These are phyloP conservation scores for Protomyces inouyei DNA, from an alignment of 1,139 yeast species.

Conservation along the genomic window DNA sequence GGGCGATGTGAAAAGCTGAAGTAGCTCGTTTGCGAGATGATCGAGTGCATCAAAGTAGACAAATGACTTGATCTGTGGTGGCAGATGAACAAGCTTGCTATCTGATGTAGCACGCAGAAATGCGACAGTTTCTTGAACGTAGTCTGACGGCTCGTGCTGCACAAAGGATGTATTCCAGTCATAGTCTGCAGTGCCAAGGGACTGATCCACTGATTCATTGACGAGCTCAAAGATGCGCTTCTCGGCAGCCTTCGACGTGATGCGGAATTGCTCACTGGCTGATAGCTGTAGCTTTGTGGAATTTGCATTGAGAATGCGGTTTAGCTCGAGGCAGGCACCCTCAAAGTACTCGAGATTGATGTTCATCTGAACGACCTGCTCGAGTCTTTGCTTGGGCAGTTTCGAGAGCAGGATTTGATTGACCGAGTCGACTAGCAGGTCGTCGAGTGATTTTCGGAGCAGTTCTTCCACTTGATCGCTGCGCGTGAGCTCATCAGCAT, in stretches of 20 bases:
- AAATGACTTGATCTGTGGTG: slow-evolving; percentile 69
- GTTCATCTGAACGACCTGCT: slow-evolving; percentile 81
- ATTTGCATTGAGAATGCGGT: slow-evolving; percentile 43
- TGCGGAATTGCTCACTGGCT: slow-evolving; percentile 54
- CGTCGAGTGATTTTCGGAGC: slow-evolving; percentile 53
- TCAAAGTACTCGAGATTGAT: slow-evolving; percentile 84
- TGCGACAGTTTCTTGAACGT: slow-evolving; percentile 79
- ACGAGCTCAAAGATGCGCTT: slow-evolving; percentile 58
- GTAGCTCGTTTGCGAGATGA: slow-evolving; percentile 66
- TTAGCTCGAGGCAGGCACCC: slow-evolving; percentile 48
- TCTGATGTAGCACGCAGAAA: slow-evolving; percentile 81
- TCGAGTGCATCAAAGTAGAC: slow-evolving; percentile 83
- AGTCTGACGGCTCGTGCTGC: slow-evolving; percentile 63
- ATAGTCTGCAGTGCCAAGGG: slow-evolving; percentile 79
- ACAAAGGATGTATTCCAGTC: slow-evolving; percentile 55
- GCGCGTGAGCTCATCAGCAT: slow-evolving; percentile 54
- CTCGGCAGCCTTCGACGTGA: slow-evolving; percentile 71
- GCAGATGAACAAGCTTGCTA: slow-evolving; percentile 79
- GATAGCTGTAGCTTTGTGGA: slow-evolving; percentile 50
- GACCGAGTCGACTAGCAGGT: slow-evolving; percentile 63
- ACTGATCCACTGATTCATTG: slow-evolving; percentile 70
- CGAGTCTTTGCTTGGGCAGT: slow-evolving; percentile 69
- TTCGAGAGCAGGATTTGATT: slow-evolving; percentile 62
- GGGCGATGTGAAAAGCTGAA: slow-evolving; percentile 52
- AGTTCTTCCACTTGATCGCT: slow-evolving; percentile 45